phyloP scores from a whole-genome alignment of 2,329 filamentous ascomycete genomes.

The Exophiala oligosperma region DNA sequence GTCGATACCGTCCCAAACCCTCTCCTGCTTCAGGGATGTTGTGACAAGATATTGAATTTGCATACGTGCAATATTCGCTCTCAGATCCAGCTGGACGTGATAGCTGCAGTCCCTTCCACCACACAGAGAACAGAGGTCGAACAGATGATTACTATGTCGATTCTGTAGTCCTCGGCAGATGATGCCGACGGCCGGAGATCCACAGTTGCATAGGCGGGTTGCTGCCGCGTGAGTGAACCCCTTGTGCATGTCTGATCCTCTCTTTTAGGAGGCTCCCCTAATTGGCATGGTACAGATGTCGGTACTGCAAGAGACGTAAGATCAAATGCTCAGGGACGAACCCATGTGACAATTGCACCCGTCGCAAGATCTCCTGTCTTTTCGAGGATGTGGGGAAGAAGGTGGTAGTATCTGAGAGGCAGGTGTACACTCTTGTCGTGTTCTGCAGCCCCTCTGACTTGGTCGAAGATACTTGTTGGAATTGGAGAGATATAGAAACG shows the following conservation, averaged over 20 bases:
- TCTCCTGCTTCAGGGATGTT: too few relatives aligned
- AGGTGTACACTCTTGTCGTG: neutral
- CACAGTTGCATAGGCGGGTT: too few relatives aligned
- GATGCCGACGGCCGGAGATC: too few relatives aligned
- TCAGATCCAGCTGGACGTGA: too few relatives aligned
- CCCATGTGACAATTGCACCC: constrained; percentile 46
- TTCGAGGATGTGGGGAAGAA: constrained; percentile 51
- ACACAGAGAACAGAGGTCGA: too few relatives aligned
- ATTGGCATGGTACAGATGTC: constrained; percentile 36
- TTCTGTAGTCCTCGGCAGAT: too few relatives aligned
- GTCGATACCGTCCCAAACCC: too few relatives aligned
- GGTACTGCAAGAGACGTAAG: constrained; percentile 47
- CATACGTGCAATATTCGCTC: too few relatives aligned
- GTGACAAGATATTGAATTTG: too few relatives aligned
- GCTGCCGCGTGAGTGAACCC: neutral
- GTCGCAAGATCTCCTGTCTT: constrained; percentile 42
- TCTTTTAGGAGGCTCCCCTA: neutral
- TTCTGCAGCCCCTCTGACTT: neutral
- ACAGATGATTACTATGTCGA: too few relatives aligned
- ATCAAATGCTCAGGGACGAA: constrained; percentile 46
- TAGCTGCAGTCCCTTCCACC: too few relatives aligned
- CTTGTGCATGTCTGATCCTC: neutral
- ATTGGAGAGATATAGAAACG: too few relatives aligned
- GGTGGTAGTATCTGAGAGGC: constrained; percentile 31
- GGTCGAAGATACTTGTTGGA: neutral